These are phyloP conservation scores for Zasmidium citrigriseum DNA, from an alignment of 2,329 filamentous ascomycete species.

Conservation along the genomic window DNA sequence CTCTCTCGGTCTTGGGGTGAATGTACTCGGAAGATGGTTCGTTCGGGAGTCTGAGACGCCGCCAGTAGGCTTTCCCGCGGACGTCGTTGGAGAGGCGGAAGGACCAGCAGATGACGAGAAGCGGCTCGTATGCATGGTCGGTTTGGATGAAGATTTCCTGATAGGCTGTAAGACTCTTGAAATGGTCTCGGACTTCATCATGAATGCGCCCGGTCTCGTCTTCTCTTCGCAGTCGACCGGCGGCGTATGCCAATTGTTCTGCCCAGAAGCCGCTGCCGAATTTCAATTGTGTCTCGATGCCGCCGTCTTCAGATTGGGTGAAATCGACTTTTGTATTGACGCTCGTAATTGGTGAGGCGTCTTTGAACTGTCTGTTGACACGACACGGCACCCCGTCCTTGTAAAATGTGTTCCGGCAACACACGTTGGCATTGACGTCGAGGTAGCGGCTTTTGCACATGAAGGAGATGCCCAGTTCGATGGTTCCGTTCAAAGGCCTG, in stretches of 20 bases:
- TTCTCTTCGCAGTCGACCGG: constrained; percentile 17
- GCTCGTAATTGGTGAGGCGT: constrained; percentile 26
- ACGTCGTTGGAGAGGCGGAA: constrained; percentile 27
- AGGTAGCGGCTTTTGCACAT: constrained; percentile 30
- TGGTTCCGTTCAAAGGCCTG: constrained; percentile 5
- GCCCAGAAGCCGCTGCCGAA: constrained; percentile 51
- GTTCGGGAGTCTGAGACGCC: constrained; percentile 24
- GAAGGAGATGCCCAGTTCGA: constrained; percentile 36
- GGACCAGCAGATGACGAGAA: constrained; percentile 33
- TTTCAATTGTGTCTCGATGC: constrained; percentile 31
- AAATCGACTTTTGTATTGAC: constrained; percentile 20
- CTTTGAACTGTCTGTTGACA: no score
- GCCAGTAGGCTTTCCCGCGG: constrained; percentile 32
- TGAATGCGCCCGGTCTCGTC: constrained; percentile 15
- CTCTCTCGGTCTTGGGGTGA: constrained; percentile 17
- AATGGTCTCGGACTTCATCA: constrained; percentile 32
- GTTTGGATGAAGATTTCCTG: constrained; percentile 44
- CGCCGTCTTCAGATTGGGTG: constrained; percentile 20
- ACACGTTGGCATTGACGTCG: constrained; percentile 20
- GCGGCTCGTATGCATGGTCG: constrained; percentile 29
- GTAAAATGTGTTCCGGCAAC: constrained; percentile 30
- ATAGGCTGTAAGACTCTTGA: constrained; percentile 42
- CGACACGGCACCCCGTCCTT: constrained; percentile 21
- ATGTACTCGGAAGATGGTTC: background rate
- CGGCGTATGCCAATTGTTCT: constrained; percentile 35